phyloP scores from a whole-genome alignment of 306 rosid species.

The Begonia peltatifolia region DNA sequence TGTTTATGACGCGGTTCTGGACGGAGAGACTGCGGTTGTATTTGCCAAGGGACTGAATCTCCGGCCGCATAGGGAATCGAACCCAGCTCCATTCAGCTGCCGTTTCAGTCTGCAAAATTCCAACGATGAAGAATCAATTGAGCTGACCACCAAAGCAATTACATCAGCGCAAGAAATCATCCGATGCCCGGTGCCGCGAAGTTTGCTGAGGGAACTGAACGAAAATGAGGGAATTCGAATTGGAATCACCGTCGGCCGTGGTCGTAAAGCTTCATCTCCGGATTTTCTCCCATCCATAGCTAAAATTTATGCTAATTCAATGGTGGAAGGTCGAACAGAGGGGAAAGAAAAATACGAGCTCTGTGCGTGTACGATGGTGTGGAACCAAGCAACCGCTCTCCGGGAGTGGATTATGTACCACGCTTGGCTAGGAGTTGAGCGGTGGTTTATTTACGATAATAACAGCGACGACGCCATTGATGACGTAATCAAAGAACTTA shows the following conservation, averaged over 20 bases:
- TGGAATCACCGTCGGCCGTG: conserved; percentile 39
- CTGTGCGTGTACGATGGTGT: conserved; percentile 85
- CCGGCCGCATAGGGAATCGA: conserved; percentile 60
- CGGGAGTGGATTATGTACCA: conserved; percentile 92
- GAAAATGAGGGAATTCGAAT: conserved; percentile 49
- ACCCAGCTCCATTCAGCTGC: conserved; percentile 54
- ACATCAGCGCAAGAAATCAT: conserved; percentile 81
- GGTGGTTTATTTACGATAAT: conserved; percentile 93
- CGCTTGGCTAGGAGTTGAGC: conserved; percentile 81
- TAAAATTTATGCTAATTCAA: conserved; percentile 16
- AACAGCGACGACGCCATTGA: conserved; percentile 78
- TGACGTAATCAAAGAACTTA: conserved; percentile 39
- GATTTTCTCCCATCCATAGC: conserved; percentile 54
- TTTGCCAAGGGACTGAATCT: conserved; percentile 86
- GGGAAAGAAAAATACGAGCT: conserved; percentile 40
- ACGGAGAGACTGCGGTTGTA: conserved; percentile 53
- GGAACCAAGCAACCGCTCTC: conserved; percentile 78
- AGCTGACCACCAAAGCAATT: conserved; percentile 37
- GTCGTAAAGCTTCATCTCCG: conserved; percentile 17
- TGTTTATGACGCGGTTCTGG: conserved; percentile 69
- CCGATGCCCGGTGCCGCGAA: conserved; percentile 56
- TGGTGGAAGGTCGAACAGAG: background rate
- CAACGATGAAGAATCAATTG: conserved; percentile 15
- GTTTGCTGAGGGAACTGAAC: conserved; percentile 24
- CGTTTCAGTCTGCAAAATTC: conserved; percentile 37